Evolutionary conservation across 176 grass and related monocot genomes (phyloP).

Genomic region (Eragrostis curvula): DNA sequence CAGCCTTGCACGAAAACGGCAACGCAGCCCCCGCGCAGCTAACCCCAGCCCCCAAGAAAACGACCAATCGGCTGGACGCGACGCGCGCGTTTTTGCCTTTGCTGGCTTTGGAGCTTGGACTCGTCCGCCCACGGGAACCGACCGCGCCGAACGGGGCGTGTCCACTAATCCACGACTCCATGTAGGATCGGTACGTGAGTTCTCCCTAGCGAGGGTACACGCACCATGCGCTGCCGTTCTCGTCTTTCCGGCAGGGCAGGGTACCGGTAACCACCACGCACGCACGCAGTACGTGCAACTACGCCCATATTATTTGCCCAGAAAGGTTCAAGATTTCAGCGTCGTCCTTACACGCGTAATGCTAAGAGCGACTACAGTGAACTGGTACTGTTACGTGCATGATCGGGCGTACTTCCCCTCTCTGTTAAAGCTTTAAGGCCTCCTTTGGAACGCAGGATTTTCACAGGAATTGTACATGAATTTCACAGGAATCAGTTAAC

Average conservation of each 20-base stretch:
- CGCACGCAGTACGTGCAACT: neutral
- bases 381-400: neutral
- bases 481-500: too few relatives aligned
- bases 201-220: neutral
- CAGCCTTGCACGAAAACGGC: neutral
- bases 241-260: too few relatives aligned
- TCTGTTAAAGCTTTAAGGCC: neutral
- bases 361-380: too few relatives aligned
- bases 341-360: neutral
- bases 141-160: neutral
- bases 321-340: neutral
- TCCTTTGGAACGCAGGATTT: too few relatives aligned
- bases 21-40: neutral
- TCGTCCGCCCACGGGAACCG: neutral
- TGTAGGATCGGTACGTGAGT: neutral
- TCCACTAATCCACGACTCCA: slow-evolving; percentile 20
- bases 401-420: neutral
- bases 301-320: too few relatives aligned
- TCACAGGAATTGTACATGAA: too few relatives aligned
- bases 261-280: too few relatives aligned
- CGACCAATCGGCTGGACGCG: neutral
- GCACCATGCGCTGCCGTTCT: slow-evolving; percentile 16
- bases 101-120: neutral
- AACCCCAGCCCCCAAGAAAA: neutral
- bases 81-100: neutral